Base-by-base conservation (phyloP, 1,284 basidiomycete genomes). In the Cutaneotrichosporon dermatis region DNA sequence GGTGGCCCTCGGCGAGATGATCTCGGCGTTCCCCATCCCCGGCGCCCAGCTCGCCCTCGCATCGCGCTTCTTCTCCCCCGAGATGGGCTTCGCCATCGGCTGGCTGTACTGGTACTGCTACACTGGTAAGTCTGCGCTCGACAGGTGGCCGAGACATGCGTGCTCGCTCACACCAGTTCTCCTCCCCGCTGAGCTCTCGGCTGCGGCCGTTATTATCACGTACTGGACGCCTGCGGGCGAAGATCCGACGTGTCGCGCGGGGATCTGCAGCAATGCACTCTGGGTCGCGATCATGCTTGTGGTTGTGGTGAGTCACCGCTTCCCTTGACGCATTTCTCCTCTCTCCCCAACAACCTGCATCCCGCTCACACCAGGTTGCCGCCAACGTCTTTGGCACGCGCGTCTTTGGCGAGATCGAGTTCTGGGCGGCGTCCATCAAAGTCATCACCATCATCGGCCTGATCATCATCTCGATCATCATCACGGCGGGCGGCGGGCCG, bases 131-230 rank as follows among this genome's bases (percentile, higher is more conserved):
- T 71, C 5, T 25, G 1, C 55, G 13, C 12, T 15, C 55, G 8
- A 25, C 57, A 44, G 78, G 80, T 62, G 76, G 89, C 58, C 80
- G 79, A 61, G 74, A n/a, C 34, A 25, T 25, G 25, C 25, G 25
- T 25, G 25, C 52, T 15, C 2, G 10, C 48, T 37, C 5, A 44
- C 55, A 3, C 37, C 57, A 44, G 79, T 81, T 62, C 76, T 89
- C 58, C 80, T 91, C n/a, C 89, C 90, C 4, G 87, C 88, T 4
- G 90, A 92, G 69, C 78, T 92, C n/a, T 85, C 85, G 58, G 89
- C 89, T 35, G 84, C 87, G 1, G 83, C 89, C 4, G 83, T 92
- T 13, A 79, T 92, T 25, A 86, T 92, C 68, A 82, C 86, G 50
- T 88, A 84, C 70, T 92, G 89, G 88, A 70, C 60, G n/a, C 59